Conservation (phyloP, 1,284 basidiomycete species). For the Mycena sp. region DNA sequence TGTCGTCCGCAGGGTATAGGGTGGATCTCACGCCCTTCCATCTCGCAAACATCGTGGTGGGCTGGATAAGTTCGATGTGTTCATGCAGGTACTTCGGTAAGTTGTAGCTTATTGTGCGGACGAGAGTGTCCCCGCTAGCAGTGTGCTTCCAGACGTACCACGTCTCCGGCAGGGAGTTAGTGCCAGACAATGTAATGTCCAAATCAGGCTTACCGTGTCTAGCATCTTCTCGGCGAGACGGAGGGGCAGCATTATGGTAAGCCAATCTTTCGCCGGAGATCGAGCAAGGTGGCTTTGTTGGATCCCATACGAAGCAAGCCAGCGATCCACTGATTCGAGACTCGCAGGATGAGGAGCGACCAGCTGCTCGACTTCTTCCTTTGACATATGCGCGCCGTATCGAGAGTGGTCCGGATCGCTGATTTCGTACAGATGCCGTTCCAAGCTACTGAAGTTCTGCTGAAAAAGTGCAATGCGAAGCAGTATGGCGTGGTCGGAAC, state of each 20-base stretch:
- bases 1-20: conserved; percentile 11
- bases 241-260: conserved; percentile 68
- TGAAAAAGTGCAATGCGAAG: conserved; percentile 75
- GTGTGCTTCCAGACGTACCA: conserved; percentile 72
- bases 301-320: conserved; percentile 70
- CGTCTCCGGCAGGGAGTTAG: too few species aligned
- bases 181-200: too few species aligned
- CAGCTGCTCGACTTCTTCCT: conserved; percentile 68
- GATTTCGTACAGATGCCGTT: conserved; percentile 71
- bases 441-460: conserved; percentile 66
- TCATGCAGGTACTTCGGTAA: conserved; percentile 67
- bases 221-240: conserved; percentile 73
- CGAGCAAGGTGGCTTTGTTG: conserved; percentile 54
- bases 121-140: conserved; percentile 57
- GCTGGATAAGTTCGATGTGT: conserved; percentile 78
- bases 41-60: conserved; percentile 76
- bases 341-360: conserved; percentile 67
- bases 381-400: conserved; percentile 75
- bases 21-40: conserved; percentile 47
- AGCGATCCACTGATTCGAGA: conserved; percentile 62
- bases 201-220: conserved; percentile 59
- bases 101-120: conserved; percentile 78
- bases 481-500: conserved; percentile 57
- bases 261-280: conserved; percentile 76
- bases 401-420: conserved; percentile 69